Conservation (phyloP, 352 stramenopile genomes). For the Pythium grandisporangium region DNA sequence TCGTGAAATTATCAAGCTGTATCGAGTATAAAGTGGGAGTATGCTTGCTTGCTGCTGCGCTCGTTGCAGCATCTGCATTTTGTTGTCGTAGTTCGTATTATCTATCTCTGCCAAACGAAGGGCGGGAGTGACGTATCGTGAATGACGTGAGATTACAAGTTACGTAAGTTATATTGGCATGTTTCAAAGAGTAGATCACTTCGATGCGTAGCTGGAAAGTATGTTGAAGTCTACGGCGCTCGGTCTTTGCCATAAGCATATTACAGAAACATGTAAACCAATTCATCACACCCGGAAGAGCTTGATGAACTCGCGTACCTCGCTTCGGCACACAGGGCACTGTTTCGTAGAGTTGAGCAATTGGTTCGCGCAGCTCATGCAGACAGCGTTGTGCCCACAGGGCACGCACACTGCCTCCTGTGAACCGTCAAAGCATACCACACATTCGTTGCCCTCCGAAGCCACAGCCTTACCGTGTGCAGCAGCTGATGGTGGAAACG, state of each 20-base stretch:
- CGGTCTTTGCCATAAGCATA: no score
- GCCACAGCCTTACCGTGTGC: neutral
- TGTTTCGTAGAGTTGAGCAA: constrained; percentile 47
- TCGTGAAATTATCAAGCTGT: constrained; percentile 74
- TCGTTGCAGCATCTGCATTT: no score
- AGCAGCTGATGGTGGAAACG: neutral
- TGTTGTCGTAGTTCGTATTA: no score
- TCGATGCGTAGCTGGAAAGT: no score
- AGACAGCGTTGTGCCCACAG: constrained; percentile 83
- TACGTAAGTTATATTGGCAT: no score
- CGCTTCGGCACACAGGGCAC: constrained; percentile 69
- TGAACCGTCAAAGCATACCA: constrained; percentile 78
- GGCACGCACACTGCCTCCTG: constrained; percentile 73
- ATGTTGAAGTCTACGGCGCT: no score
- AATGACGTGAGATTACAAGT: no score
- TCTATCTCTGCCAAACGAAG: no score
- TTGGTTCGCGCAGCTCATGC: constrained; percentile 66
- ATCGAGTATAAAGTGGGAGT: constrained; percentile 54
- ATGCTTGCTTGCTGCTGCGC: no score
- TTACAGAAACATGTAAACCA: no score
- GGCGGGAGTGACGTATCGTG: no score
- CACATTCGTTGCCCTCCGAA: constrained; percentile 33
- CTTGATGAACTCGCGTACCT: constrained; percentile 69
- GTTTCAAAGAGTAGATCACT: no score
- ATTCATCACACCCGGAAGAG: constrained; percentile 49